Conservation (phyloP, 2,329 filamentous ascomycete genomes). For the Colletotrichum sp. region DNA sequence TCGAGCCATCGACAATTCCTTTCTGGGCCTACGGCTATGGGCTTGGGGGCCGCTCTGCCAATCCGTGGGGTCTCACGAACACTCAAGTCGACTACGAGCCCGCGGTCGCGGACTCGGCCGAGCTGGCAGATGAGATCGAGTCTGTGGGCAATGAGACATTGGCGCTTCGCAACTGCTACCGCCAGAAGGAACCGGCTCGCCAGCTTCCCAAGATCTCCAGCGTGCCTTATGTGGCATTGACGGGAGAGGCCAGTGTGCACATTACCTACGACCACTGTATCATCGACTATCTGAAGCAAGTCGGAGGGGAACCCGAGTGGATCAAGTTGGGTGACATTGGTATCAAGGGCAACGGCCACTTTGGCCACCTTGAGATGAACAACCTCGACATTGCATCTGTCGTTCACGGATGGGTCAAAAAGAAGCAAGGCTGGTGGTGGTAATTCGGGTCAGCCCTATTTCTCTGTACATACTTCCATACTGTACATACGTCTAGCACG, state of each 20-base stretch:
- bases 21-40: slow-evolving; percentile 29
- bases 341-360: slow-evolving; percentile 56
- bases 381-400: slow-evolving; percentile 32
- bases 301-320: slow-evolving; percentile 47
- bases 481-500: neutral
- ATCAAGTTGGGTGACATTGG: slow-evolving; percentile 48
- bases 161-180: slow-evolving; percentile 28
- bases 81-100: slow-evolving; percentile 33
- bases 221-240: slow-evolving; percentile 52
- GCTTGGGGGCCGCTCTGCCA: slow-evolving; percentile 21
- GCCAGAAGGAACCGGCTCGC: slow-evolving; percentile 33
- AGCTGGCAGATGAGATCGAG: slow-evolving; percentile 25
- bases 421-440: slow-evolving; percentile 10
- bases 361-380: slow-evolving; percentile 54
- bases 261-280: slow-evolving; percentile 58
- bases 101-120: slow-evolving; percentile 25
- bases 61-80: slow-evolving; percentile 32
- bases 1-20: slow-evolving; percentile 33
- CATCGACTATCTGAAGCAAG: slow-evolving; percentile 53
- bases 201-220: slow-evolving; percentile 48
- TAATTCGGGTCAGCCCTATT: neutral
- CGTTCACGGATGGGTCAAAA: slow-evolving; percentile 41
- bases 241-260: slow-evolving; percentile 55
- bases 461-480: neutral
- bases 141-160: slow-evolving; percentile 27